A percentile compares a stretch with the other conserved stretches of the same genome.
These are phyloP conservation scores for Huntiella savannae DNA, from an alignment of 2,329 filamentous ascomycete species.

Conservation along the genomic window DNA sequence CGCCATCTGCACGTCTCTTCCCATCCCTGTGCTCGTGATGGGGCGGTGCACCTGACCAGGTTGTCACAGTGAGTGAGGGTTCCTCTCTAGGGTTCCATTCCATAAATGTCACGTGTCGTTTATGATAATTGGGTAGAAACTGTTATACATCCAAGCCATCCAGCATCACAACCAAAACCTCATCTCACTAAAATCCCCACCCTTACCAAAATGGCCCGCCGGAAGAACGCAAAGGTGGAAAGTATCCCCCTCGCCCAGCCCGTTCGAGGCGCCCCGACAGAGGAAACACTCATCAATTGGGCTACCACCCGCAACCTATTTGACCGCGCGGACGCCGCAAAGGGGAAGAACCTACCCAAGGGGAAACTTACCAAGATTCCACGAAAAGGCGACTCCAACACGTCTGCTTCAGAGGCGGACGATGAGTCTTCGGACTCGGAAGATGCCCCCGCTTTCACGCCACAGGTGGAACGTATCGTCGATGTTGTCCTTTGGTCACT, in stretches of 20 bases:
- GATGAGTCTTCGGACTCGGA: constrained; percentile 16
- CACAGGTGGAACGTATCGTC: constrained; percentile 30
- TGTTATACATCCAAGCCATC: too few species aligned
- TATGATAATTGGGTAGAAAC: too few species aligned
- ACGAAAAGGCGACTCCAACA: constrained; percentile 12
- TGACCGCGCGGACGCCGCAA: constrained; percentile 25
- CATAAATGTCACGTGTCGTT: too few species aligned
- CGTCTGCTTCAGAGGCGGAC: constrained; percentile 16
- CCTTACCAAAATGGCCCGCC: constrained; percentile 24
- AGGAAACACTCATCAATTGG: constrained; percentile 54
- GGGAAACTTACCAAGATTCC: constrained; percentile 10
- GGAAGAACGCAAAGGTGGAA: constrained; percentile 25
- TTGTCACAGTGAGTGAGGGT: too few species aligned
- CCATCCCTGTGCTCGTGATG: too few species aligned
- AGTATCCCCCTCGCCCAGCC: constrained; percentile 48
- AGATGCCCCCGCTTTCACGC: constrained; percentile 20
- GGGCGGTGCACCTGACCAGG: too few species aligned
- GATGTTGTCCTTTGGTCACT: constrained; percentile 39
- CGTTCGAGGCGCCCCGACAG: constrained; percentile 39
- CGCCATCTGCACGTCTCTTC: too few species aligned
- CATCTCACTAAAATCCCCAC: background rate
- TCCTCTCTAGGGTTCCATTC: too few species aligned
- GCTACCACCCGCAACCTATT: constrained; percentile 46
- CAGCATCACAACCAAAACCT: background rate
- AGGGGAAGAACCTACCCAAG: constrained; percentile 15